phyloP scores from a whole-genome alignment of 2,329 filamentous ascomycete species.

The Sclerotinia minor region DNA sequence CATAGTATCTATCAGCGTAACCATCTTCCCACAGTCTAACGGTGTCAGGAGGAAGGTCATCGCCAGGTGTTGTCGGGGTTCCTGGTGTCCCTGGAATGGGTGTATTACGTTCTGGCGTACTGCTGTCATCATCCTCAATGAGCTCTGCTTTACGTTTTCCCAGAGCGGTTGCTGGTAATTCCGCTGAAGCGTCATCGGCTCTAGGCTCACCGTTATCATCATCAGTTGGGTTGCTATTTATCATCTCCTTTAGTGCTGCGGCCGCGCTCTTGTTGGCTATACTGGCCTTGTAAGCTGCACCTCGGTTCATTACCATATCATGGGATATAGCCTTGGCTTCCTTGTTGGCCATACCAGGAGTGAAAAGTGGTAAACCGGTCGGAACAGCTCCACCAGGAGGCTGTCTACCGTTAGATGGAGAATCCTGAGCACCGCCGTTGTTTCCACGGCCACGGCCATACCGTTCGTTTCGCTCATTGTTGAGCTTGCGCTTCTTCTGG shows the following conservation, averaged over 20 bases:
- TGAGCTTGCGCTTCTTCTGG: conserved; percentile 76
- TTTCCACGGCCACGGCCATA: conserved; percentile 42
- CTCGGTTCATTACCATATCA: conserved; percentile 81
- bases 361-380: conserved; percentile 56
- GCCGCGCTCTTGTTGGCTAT: conserved; percentile 93
- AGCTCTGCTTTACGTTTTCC: conserved; percentile 78
- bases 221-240: conserved; percentile 46
- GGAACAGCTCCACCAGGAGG: conserved; percentile 41
- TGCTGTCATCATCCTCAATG: conserved; percentile 60
- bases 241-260: conserved; percentile 77
- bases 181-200: conserved; percentile 31
- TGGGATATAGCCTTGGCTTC: conserved; percentile 70
- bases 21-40: conserved; percentile 93
- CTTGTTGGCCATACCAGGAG: conserved; percentile 55
- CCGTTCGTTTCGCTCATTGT: conserved; percentile 53
- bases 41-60: conserved; percentile 72
- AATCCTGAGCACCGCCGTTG: conserved; percentile 37
- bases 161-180: conserved; percentile 52
- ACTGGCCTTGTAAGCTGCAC: conserved; percentile 65
- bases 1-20: conserved; percentile 93
- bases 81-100: conserved; percentile 52
- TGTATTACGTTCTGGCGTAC: conserved; percentile 60
- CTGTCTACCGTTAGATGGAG: conserved; percentile 37
- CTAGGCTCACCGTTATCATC: conserved; percentile 26
- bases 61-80: conserved; percentile 45